Evolutionary conservation across 192 early-diverging fungal genomes (phyloP).

Genomic region (Spinellus fusiger): DNA sequence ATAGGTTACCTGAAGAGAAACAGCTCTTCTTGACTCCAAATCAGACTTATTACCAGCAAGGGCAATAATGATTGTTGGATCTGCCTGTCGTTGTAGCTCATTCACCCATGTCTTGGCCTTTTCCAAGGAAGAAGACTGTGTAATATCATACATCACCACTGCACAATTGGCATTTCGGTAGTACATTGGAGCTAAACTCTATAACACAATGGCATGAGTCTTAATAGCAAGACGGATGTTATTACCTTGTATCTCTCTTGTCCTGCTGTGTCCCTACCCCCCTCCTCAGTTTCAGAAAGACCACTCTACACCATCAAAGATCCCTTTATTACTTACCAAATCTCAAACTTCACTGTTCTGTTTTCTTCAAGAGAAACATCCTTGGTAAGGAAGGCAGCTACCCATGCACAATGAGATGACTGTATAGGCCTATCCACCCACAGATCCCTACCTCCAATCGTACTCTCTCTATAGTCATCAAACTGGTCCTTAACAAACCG

Average conservation of each 20-base stretch:
- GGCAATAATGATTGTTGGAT: slow-evolving; percentile 70
- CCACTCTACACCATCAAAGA: not conserved
- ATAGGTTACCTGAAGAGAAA: slow-evolving; percentile 50
- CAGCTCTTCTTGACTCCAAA: slow-evolving; percentile 54
- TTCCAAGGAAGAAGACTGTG: slow-evolving; percentile 58
- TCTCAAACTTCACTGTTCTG: slow-evolving; percentile 86
- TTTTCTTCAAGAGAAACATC: slow-evolving; percentile 79
- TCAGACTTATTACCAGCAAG: slow-evolving; percentile 66
- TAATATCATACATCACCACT: slow-evolving; percentile 68
- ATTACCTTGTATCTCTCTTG: slow-evolving; percentile 65
- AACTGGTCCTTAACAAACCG: slow-evolving; percentile 89
- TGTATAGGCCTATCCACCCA: too few species aligned
- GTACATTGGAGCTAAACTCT: slow-evolving; percentile 68
- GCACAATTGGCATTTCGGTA: slow-evolving; percentile 68
- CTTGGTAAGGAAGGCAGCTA: slow-evolving; percentile 69
- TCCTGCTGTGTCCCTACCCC: slow-evolving; percentile 63
- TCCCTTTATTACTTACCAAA: slow-evolving; percentile 49
- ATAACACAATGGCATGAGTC: not conserved
- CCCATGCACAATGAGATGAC: not conserved
- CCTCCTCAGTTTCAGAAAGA: not conserved
- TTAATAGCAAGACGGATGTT: not conserved
- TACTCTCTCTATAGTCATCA: slow-evolving; percentile 88
- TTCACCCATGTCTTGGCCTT: slow-evolving; percentile 71
- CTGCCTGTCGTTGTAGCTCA: slow-evolving; percentile 66
- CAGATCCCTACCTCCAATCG: slow-evolving; percentile 74